Evolutionary conservation across 768 basidiomycete species (phyloP), one percentile per base, ranked within the genome.

Genomic region (Mycena latifolia): DNA sequence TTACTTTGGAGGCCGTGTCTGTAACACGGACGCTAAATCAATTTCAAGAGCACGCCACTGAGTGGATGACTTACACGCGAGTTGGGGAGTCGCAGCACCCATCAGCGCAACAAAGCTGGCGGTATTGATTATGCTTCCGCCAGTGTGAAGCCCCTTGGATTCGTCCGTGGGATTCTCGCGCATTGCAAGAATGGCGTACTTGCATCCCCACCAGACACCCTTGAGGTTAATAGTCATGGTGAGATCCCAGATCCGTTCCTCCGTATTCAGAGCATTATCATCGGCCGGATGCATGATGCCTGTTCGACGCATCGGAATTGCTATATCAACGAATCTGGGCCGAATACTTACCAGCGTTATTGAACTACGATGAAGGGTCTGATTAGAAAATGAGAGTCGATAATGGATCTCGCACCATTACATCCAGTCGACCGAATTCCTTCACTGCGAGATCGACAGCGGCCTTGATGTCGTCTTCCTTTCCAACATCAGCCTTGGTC

Each of bases 191-290:
- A 99, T 96, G 7, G 97, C 98, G 74, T 99, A 91, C 80, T 98
- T 99, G 85, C 93, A 96, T 33, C 98, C 98, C 91, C 92, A 99
- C 98, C 97, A 99, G 65, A 99, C 98, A 55, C 98, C 98, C 80
- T 99, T 99, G 74, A 97, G 88, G 77, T 99, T 99, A 82, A 98
- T 89, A 68, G 91, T 87, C 91, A 93, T 93, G 2, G 93, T 95
- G 62, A 95, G 82, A 75, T 94, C 93, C 97, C 98, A 99, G 78
- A 99, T 95, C 55, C 85, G 88, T 79, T 99, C 98, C 75, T 97
- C 95, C 20, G 98, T 99, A 77, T 95, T 97, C 74, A 98, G 82
- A 15, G 97, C 98, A 75, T 95, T 91, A 75, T 98, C 97, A 72
- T 99, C 97, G 12, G 84, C 88, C 20, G 95, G 90, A 76, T 98